Evolutionary conservation across 108 stramenopile genomes (phyloP).

Genomic region (Schizochytrium sp.): DNA sequence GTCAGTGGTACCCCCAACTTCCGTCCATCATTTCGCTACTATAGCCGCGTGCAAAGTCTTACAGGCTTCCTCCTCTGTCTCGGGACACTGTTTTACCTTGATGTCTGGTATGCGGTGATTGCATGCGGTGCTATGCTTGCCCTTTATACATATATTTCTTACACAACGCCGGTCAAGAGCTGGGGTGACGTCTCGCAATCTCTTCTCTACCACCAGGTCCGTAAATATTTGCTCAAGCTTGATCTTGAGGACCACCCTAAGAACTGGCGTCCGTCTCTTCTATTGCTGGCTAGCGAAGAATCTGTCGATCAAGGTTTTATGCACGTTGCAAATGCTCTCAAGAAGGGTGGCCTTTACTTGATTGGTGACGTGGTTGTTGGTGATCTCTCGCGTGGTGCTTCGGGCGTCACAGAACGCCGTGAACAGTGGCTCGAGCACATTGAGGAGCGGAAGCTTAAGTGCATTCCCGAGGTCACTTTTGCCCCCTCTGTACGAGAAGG

Average conservation of each 20-base stretch:
- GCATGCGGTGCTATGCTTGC: slow-evolving; percentile 55
- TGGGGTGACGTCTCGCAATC: slow-evolving; percentile 67
- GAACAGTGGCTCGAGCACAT: slow-evolving; percentile 60
- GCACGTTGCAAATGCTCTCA: slow-evolving; percentile 58
- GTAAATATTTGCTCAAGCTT: slow-evolving; percentile 64
- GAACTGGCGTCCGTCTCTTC: slow-evolving; percentile 63
- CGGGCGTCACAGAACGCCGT: slow-evolving; percentile 12
- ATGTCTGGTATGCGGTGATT: slow-evolving; percentile 54
- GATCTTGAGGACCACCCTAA: slow-evolving; percentile 59
- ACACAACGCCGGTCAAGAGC: neutral
- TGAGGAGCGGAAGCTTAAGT: slow-evolving; percentile 48
- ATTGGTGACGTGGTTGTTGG: slow-evolving; percentile 62
- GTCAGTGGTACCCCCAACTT: slow-evolving; percentile 67
- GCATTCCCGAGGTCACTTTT: slow-evolving; percentile 58
- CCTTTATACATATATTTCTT: slow-evolving; percentile 18
- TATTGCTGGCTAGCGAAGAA: slow-evolving; percentile 40
- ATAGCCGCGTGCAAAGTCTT: slow-evolving; percentile 62
- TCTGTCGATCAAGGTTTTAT: neutral
- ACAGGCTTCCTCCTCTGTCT: slow-evolving; percentile 47
- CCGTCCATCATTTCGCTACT: slow-evolving; percentile 64
- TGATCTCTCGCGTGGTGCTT: neutral
- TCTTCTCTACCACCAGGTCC: slow-evolving; percentile 65
- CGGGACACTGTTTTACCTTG: slow-evolving; percentile 22
- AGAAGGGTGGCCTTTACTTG: slow-evolving; percentile 65
- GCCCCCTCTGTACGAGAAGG: slow-evolving; percentile 2